A percentile compares a stretch with the other conserved stretches of the same genome.
phyloP scores from a whole-genome alignment of 2,329 filamentous ascomycete species.

The Claviceps sp. region DNA sequence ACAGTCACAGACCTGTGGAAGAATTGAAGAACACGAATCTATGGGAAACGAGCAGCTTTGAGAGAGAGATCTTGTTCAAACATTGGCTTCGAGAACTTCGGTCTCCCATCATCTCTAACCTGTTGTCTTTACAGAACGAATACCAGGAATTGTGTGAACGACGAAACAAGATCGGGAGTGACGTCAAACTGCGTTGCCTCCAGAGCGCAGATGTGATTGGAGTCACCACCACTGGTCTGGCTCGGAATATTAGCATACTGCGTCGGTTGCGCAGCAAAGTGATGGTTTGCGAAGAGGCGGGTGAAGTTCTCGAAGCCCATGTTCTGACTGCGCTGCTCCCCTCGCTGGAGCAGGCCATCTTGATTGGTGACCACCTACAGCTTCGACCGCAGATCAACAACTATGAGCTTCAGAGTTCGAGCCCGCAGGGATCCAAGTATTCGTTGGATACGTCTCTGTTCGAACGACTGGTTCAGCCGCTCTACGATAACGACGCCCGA shows the following conservation, averaged over 20 bases:
- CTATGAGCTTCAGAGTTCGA: constrained; percentile 38
- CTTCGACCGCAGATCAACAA: constrained; percentile 45
- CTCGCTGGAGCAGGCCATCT: constrained; percentile 44
- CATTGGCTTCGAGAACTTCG: background rate
- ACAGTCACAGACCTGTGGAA: background rate
- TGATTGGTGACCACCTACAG: constrained; percentile 52
- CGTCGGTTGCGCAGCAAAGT: constrained; percentile 38
- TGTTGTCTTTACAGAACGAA: background rate
- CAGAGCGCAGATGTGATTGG: constrained; percentile 36
- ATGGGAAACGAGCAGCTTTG: background rate
- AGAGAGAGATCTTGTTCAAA: background rate
- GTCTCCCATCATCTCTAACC: background rate
- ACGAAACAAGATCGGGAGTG: background rate
- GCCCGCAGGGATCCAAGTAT: constrained; percentile 31
- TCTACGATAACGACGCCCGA: constrained; percentile 10
- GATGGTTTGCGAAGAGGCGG: constrained; percentile 54
- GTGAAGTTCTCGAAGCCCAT: constrained; percentile 53
- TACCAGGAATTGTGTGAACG: background rate
- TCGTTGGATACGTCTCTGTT: constrained; percentile 48
- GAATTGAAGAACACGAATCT: background rate
- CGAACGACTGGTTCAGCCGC: constrained; percentile 37
- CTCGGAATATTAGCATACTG: constrained; percentile 35
- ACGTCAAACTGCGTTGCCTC: constrained; percentile 11
- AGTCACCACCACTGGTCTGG: constrained; percentile 46
- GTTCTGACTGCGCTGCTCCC: constrained; percentile 45